Percentiles rank a stretch among this genome's conserved stretches.
Conservation (phyloP, 345 rosid species). For the Acer negundo region DNA sequence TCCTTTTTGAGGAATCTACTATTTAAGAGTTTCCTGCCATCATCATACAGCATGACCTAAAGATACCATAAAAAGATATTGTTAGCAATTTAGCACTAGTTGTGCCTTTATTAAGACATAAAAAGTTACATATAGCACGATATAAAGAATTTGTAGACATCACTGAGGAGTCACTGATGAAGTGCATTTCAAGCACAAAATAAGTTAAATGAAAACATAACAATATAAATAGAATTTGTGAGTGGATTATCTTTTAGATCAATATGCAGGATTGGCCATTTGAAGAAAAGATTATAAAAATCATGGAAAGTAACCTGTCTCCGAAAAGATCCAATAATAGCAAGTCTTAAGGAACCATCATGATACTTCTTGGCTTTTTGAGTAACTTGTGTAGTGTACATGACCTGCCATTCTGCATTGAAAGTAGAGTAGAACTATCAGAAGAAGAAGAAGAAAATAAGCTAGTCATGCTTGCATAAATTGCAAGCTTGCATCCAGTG, state of each 20-base stretch:
- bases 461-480: neutral
- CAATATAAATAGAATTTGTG: neutral
- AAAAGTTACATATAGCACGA: constrained; percentile 2
- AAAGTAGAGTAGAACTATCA: constrained; percentile 2
- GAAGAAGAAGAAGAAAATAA: neutral
- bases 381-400: constrained; percentile 62
- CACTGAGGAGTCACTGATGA: neutral
- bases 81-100: constrained; percentile 12
- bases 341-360: constrained; percentile 52
- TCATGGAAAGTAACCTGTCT: constrained; percentile 46
- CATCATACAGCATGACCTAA: constrained; percentile 60
- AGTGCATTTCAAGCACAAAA: neutral
- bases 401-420: constrained; percentile 55
- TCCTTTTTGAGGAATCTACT: constrained; percentile 55
- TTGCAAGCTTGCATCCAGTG: neutral
- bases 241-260: constrained; percentile 9
- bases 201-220: neutral
- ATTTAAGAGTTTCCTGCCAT: constrained; percentile 35
- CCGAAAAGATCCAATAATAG: constrained; percentile 33
- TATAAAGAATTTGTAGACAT: neutral
- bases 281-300: constrained; percentile 1
- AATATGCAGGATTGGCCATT: constrained; percentile 8
- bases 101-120: constrained; percentile 7
- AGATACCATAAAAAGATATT: constrained; percentile 18
- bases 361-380: constrained; percentile 70